These are phyloP conservation scores for Sarocladium brachiariae DNA, from an alignment of 2,329 filamentous ascomycete genomes.

Conservation along the genomic window DNA sequence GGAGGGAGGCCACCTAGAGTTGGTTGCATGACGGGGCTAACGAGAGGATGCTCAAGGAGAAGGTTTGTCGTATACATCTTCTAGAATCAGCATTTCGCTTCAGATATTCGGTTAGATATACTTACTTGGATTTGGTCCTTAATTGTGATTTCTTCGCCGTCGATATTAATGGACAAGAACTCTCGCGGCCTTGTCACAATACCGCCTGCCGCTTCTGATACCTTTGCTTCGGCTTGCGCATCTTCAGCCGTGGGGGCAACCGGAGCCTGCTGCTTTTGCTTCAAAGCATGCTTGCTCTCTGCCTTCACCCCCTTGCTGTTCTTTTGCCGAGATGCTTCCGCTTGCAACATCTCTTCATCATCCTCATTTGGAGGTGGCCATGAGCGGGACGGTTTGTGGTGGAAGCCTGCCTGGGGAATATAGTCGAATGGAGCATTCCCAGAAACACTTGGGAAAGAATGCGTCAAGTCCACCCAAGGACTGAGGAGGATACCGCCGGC, in stretches of 20 bases:
- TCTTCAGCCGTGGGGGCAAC: slow-evolving; percentile 21
- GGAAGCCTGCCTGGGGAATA: slow-evolving; percentile 79
- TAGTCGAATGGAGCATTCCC: slow-evolving; percentile 72
- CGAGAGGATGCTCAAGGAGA: slow-evolving; percentile 76
- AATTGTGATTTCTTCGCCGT: slow-evolving; percentile 63
- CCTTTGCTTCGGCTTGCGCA: slow-evolving; percentile 10
- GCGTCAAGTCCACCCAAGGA: slow-evolving; percentile 92
- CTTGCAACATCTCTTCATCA: slow-evolving; percentile 52
- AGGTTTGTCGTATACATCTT: slow-evolving; percentile 76
- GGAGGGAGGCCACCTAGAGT: slow-evolving; percentile 87
- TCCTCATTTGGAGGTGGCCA: slow-evolving; percentile 89
- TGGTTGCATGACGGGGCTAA: slow-evolving; percentile 82
- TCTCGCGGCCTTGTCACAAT: slow-evolving; percentile 21
- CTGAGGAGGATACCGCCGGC: slow-evolving; percentile 87
- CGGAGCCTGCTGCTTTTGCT: slow-evolving; percentile 28
- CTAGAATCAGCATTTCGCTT: slow-evolving; percentile 32
- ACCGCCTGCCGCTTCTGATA: slow-evolving; percentile 17
- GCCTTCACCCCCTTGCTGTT: slow-evolving; percentile 14
- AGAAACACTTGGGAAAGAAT: slow-evolving; percentile 88
- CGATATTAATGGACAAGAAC: slow-evolving; percentile 59
- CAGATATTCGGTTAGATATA: not conserved
- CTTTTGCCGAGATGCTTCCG: slow-evolving; percentile 31
- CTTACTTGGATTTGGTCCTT: slow-evolving; percentile 86
- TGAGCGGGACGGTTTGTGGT: slow-evolving; percentile 79
- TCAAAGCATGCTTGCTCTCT: slow-evolving; percentile 17